Conservation (phyloP, 2,329 filamentous ascomycete species). For the Apiospora kogelbergensis region DNA sequence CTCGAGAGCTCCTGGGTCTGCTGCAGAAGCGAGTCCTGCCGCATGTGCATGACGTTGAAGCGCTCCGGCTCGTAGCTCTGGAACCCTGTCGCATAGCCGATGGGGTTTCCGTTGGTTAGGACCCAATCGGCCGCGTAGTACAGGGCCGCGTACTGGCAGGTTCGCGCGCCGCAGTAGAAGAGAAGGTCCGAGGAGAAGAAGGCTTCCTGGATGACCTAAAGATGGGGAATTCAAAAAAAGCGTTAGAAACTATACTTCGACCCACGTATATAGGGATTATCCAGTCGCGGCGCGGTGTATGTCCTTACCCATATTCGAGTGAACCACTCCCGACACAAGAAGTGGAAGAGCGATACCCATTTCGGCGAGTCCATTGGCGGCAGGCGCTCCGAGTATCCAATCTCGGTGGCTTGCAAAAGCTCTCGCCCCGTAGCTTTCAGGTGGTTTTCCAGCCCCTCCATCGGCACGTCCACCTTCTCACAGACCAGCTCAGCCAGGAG, state of each 20-base stretch:
- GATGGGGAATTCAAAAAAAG: not conserved
- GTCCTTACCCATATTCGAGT: slow-evolving; percentile 8
- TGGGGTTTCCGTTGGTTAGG: not conserved
- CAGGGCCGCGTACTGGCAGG: slow-evolving; percentile 3
- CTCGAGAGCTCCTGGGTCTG: not conserved
- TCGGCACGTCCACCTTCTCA: not conserved
- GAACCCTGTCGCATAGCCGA: not conserved
- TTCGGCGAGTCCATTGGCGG: not conserved
- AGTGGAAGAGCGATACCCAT: slow-evolving; percentile 1
- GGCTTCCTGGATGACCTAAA: slow-evolving; percentile 11
- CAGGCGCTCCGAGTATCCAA: not conserved
- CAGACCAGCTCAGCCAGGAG: not conserved
- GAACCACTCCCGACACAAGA: not conserved
- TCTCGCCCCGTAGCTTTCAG: not conserved
- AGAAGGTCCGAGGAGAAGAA: slow-evolving; percentile 7
- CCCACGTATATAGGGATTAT: too few relatives aligned
- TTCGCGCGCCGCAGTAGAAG: slow-evolving; percentile 10
- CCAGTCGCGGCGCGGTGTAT: too few relatives aligned
- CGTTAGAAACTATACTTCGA: too few relatives aligned
- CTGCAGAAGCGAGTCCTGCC: not conserved
- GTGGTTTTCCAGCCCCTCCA: not conserved
- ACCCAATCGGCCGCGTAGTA: slow-evolving; percentile 10
- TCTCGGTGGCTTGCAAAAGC: not conserved
- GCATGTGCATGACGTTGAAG: not conserved
- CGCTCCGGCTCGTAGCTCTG: not conserved